Evolutionary conservation across 192 early-diverging fungal genomes (phyloP).

Genomic region (Gorgonomyces haynaldii): DNA sequence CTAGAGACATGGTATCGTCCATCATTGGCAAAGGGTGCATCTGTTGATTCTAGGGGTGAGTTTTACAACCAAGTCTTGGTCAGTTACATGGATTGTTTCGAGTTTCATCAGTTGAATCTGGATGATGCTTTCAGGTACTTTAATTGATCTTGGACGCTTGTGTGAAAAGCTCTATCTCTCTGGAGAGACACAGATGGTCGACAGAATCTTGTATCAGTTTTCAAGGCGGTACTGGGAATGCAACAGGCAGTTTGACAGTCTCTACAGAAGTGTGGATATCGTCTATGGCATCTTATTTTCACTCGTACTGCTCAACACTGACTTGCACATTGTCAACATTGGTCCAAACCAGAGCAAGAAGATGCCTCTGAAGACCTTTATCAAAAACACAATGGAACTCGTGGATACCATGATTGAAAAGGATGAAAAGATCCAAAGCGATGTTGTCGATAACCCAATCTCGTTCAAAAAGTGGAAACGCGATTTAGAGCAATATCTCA

Average conservation of each 20-base stretch:
- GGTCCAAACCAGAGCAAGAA: slow-evolving; percentile 43
- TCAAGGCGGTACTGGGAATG: slow-evolving; percentile 73
- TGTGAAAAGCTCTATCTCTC: slow-evolving; percentile 70
- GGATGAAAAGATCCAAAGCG: slow-evolving; percentile 2
- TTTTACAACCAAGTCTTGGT: slow-evolving; percentile 38
- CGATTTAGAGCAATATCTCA: slow-evolving; percentile 42
- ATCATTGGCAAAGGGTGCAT: slow-evolving; percentile 20
- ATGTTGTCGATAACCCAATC: not conserved
- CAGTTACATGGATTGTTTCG: slow-evolving; percentile 69
- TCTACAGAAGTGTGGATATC: slow-evolving; percentile 44
- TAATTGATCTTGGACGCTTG: slow-evolving; percentile 29
- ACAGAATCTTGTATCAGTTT: slow-evolving; percentile 76
- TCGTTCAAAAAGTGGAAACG: slow-evolving; percentile 32
- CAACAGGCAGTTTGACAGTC: slow-evolving; percentile 43
- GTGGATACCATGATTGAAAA: slow-evolving; percentile 16
- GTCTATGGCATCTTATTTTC: slow-evolving; percentile 82
- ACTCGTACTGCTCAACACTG: slow-evolving; percentile 81
- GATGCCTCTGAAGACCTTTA: slow-evolving; percentile 54
- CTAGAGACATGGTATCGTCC: slow-evolving; percentile 2
- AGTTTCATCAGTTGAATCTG: slow-evolving; percentile 55
- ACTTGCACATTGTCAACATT: slow-evolving; percentile 71
- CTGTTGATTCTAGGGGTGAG: slow-evolving; percentile 11
- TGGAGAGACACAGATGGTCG: slow-evolving; percentile 88
- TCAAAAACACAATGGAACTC: slow-evolving; percentile 19
- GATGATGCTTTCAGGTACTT: slow-evolving; percentile 64